Evolutionary conservation across 805 yeast genomes (phyloP).

Genomic region (Lipomyces lipofer): DNA sequence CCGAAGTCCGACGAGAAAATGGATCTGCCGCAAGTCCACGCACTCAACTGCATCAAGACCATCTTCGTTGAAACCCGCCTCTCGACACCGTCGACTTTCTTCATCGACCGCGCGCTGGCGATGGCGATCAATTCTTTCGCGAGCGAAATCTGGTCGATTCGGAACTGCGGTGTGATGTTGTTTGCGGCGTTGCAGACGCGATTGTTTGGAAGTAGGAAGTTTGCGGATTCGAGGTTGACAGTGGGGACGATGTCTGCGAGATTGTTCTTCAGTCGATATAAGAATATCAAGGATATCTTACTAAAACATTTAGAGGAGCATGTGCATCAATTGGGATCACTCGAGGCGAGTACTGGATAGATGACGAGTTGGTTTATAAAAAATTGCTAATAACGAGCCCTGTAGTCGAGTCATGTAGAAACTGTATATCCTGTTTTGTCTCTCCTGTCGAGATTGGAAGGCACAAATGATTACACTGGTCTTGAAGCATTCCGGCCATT

Average conservation of each 20-base stretch:
- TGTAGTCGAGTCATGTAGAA: slow-evolving; percentile 54
- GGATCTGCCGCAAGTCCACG: slow-evolving; percentile 91
- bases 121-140: slow-evolving; percentile 64
- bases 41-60: slow-evolving; percentile 78
- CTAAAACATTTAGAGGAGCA: slow-evolving; percentile 37
- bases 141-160: slow-evolving; percentile 74
- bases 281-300: slow-evolving; percentile 53
- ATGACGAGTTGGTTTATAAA: too few species aligned
- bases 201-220: slow-evolving; percentile 64
- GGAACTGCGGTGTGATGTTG: slow-evolving; percentile 92
- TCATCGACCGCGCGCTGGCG: slow-evolving; percentile 58
- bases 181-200: slow-evolving; percentile 81
- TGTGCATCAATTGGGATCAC: slow-evolving; percentile 28
- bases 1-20: slow-evolving; percentile 52
- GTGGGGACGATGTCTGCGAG: slow-evolving; percentile 51
- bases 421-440: slow-evolving; percentile 74
- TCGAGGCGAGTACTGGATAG: too few species aligned
- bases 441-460: slow-evolving; percentile 66
- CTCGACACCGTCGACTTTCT: slow-evolving; percentile 52
- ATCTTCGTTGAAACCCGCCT: slow-evolving; percentile 71
- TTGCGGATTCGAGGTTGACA: slow-evolving; percentile 36
- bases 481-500: slow-evolving; percentile 53
- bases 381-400: too few species aligned
- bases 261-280: slow-evolving; percentile 68
- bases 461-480: slow-evolving; percentile 56